Percentiles rank a stretch among this genome's conserved stretches.
phyloP scores from a whole-genome alignment of 768 basidiomycete genomes.

The Auriscalpium vulgare region DNA sequence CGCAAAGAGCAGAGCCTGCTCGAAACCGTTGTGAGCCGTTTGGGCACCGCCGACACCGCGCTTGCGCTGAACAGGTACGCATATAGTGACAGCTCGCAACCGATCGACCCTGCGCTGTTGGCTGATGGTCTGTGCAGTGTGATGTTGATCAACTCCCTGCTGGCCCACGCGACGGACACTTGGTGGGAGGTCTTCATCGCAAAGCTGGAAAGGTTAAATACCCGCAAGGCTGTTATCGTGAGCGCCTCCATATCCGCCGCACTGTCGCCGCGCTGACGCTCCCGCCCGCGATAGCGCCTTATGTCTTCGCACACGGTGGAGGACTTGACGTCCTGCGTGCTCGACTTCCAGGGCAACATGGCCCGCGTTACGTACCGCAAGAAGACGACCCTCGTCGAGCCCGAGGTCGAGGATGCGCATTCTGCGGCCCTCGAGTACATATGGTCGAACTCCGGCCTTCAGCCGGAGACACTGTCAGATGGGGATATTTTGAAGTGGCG shows the following conservation, averaged over 20 bases:
- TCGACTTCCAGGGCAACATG: slow-evolving; percentile 85
- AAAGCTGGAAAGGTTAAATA: slow-evolving; percentile 68
- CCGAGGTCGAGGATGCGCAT: slow-evolving; percentile 53
- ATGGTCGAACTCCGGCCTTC: slow-evolving; percentile 56
- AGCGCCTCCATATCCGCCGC: slow-evolving; percentile 23
- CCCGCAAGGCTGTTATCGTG: slow-evolving; percentile 77
- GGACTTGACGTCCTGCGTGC: slow-evolving; percentile 74
- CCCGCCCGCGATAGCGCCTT: slow-evolving; percentile 44
- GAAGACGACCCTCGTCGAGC: slow-evolving; percentile 73
- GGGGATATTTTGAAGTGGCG: slow-evolving; percentile 60
- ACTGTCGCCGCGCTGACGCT: neutral
- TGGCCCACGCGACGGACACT: slow-evolving; percentile 69
- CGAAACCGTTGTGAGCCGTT: slow-evolving; percentile 73
- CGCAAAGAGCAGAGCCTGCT: slow-evolving; percentile 59
- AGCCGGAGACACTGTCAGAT: slow-evolving; percentile 41
- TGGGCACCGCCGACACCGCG: slow-evolving; percentile 77
- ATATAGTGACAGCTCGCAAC: neutral
- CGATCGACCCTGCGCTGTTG: slow-evolving; percentile 7
- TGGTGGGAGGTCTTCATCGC: slow-evolving; percentile 75
- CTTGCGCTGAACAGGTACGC: slow-evolving; percentile 76
- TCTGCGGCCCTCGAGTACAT: slow-evolving; percentile 51
- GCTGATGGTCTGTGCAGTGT: slow-evolving; percentile 39
- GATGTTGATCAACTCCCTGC: slow-evolving; percentile 83
- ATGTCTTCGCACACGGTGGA: slow-evolving; percentile 79
- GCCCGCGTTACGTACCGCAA: slow-evolving; percentile 71